Conservation (phyloP, 257 asterid genomes). For the Paulownia fortunei region DNA sequence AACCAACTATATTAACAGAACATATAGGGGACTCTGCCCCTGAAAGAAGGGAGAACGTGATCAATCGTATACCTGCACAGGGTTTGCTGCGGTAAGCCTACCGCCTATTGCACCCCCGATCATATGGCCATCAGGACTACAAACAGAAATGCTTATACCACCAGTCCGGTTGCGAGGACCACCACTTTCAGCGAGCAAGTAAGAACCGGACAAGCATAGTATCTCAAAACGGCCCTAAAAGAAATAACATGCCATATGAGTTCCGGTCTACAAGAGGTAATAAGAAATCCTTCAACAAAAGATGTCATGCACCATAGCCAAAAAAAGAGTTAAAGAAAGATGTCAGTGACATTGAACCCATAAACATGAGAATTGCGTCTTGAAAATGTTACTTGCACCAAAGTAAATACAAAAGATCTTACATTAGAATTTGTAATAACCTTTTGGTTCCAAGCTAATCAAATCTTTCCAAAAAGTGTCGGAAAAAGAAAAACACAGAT, state of each 20-base stretch:
- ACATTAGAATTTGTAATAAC: background rate
- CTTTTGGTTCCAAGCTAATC: background rate
- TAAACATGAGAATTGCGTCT: background rate
- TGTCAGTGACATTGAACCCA: background rate
- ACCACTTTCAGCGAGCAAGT: slow-evolving; percentile 57
- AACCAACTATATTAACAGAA: background rate
- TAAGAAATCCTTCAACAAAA: background rate
- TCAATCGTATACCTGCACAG: slow-evolving; percentile 54
- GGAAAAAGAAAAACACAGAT: background rate
- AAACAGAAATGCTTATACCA: slow-evolving; percentile 63
- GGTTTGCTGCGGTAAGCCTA: slow-evolving; percentile 58
- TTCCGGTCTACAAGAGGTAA: background rate
- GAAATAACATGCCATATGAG: slow-evolving; percentile 18
- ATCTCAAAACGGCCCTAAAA: slow-evolving; percentile 70
- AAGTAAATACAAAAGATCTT: background rate
- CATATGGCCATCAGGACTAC: slow-evolving; percentile 65
- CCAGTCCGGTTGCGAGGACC: slow-evolving; percentile 63
- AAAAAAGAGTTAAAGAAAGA: background rate
- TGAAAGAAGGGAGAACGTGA: background rate
- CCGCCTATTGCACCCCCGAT: slow-evolving; percentile 75
- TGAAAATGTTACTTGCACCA: background rate
- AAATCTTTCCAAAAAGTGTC: background rate
- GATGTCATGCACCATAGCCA: background rate
- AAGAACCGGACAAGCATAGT: slow-evolving; percentile 68
- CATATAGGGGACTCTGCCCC: background rate